Evolutionary conservation across 2,329 filamentous ascomycete genomes (phyloP), one percentile per base, ranked within the genome.

Genomic region (Orbilia javanica): DNA sequence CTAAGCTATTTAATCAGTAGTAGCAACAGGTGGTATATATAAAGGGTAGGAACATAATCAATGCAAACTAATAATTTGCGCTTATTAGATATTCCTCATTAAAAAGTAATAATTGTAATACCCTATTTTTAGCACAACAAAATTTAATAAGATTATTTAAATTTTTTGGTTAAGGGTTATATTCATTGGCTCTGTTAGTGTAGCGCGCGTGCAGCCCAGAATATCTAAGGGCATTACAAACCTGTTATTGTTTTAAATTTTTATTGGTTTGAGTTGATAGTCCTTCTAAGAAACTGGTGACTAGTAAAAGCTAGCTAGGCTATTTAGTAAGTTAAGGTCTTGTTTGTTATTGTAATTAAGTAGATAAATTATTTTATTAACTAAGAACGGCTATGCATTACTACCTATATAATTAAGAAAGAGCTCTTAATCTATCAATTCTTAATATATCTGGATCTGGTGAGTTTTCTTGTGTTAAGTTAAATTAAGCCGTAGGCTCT

Each of bases 241-340:
- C 82, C 81, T 82, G 84, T 85, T 83, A 83, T 85, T 83, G 85
- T 85, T 83, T 85, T 83, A 85, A 83, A 82, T 82, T 83, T 84
- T 85, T 85, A 85, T 84, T 84, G 85, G 82, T 82, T 81, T 85
- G 85, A 85, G 83, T 83, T 85, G 83, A 83, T 85, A 85, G 83
- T 85, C 84, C 83, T 84, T 84, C 83, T 85, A 85, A 84, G 84
- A 85, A 85, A 84, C 83, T 82, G 85, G 85, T 84, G n/a, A n/a
- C n/a, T n/a, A n/a, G n/a, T n/a, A n/a, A n/a, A n/a, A n/a, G n/a
- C n/a, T n/a, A n/a, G n/a, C n/a, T 82, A 83, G 84, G 81, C 83
- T 83, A 84, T 85, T 85, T 84, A 84, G 82, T 85, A 86, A 22
- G 13, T 85, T 85, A 85, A 82, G 82, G 81, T 83, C 80, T 82